Percentiles rank a stretch among this genome's conserved stretches.
These are phyloP conservation scores for Aspergillus latus DNA, from an alignment of 2,329 filamentous ascomycete species.

Conservation along the genomic window DNA sequence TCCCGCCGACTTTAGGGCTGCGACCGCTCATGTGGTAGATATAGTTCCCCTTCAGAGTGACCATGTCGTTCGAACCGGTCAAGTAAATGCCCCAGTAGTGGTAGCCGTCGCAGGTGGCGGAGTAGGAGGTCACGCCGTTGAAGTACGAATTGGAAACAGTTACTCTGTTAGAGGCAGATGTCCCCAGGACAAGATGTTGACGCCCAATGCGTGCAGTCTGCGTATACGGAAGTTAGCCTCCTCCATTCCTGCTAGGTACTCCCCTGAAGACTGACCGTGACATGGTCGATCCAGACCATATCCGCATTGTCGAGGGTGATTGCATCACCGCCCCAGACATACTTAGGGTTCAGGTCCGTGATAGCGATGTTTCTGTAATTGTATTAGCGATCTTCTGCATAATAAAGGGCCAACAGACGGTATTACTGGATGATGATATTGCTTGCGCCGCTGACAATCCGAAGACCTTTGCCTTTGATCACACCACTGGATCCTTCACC, in stretches of 20 bases:
- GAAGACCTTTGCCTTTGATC: conserved; percentile 60
- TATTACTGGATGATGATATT: conserved; percentile 59
- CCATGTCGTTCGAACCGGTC: conserved; percentile 55
- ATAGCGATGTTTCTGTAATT: conserved; percentile 16
- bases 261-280: conserved; percentile 39
- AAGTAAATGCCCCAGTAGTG: conserved; percentile 63
- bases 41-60: conserved; percentile 63
- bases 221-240: conserved; percentile 50
- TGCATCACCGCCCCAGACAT: conserved; percentile 61
- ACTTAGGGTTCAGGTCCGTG: conserved; percentile 55
- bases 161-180: conserved; percentile 53
- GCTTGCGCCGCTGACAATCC: conserved; percentile 47
- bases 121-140: conserved; percentile 55
- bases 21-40: conserved; percentile 56
- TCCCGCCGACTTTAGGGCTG: conserved; percentile 55
- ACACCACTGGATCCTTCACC: conserved; percentile 55
- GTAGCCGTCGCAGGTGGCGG: conserved; percentile 57
- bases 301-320: conserved; percentile 52
- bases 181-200: conserved; percentile 61
- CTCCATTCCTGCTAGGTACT: not conserved
- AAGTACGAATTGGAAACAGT: conserved; percentile 62
- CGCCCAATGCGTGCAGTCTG: conserved; percentile 59
- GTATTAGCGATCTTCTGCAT: not conserved
- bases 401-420: not conserved
- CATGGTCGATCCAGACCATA: conserved; percentile 53